Evolutionary conservation across 2,329 filamentous ascomycete species (phyloP), one percentile per base, ranked within the genome.

Genomic region (Sporothrix schenckii): DNA sequence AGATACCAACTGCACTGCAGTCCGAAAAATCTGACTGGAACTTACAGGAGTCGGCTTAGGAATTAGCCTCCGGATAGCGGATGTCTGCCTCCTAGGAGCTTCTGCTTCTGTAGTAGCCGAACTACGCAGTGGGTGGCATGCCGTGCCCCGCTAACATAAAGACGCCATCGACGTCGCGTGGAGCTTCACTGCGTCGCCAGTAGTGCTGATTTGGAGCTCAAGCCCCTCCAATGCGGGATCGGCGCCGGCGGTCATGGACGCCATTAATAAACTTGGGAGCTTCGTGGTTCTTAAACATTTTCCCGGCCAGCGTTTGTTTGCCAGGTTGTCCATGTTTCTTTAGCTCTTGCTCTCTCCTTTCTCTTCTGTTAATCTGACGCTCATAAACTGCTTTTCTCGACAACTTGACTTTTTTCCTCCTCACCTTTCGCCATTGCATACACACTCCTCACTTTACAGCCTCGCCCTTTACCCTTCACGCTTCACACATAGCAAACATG

Each of bases 41-140:
- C 1, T 39, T 30, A 19, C 27, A 50, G 27, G 30, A 3, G 24
- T 52, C 63, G 63, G 63, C 47, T 21, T 66, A 16, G 63, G 24
- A 27, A 39, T 61, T 63, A 47, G 58, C 24, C 63, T 66, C 52
- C 63, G 47, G 47, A 66, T 66, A 53, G 63, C 63, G 47, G 63
- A 24, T 52, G 63, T 24, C 14, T 53, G 63, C 4, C 41, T 65
- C 61, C 16, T 63, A 34, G 9, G 7, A 11, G 61, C 10, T 16
- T 13, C n/a, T 60, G 61, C 10, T 16, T 13, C n/a, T 60, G 19
- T 39, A 60, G 56, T 11, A 61, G 24, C 56, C 56, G 56, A 58
- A 39, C 27, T 4, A 34, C 30, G 3, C 9, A 13, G 56, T 13
- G 2, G 3, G 24, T 34, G 39, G 39, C 58, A 27, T 9, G 21